Percentiles rank a stretch among this genome's conserved stretches.
Evolutionary conservation across 148 eudicot genomes (phyloP).

Genomic region (Rhododendron williamsianum): DNA sequence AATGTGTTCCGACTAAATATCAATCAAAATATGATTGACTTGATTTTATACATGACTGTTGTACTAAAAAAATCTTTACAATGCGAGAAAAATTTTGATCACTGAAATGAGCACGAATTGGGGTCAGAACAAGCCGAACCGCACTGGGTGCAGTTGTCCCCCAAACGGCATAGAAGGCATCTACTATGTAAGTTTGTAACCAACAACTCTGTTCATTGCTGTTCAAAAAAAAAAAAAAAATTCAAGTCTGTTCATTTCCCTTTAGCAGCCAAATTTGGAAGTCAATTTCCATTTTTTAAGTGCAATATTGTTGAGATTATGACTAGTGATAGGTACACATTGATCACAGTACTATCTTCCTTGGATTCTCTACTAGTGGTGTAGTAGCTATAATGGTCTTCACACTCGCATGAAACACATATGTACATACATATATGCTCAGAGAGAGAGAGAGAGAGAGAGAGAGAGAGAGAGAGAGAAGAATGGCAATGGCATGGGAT

Average conservation of each 20-base stretch:
- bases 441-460: neutral
- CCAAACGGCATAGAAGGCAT: too few relatives aligned
- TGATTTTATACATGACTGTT: too few relatives aligned
- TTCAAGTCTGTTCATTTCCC: neutral
- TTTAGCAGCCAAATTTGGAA: neutral
- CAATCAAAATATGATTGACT: too few relatives aligned
- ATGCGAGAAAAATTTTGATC: too few relatives aligned
- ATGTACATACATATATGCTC: constrained; percentile 23
- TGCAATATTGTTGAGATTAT: neutral
- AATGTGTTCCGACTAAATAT: too few relatives aligned
- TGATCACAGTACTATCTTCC: neutral
- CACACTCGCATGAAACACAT: constrained; percentile 30
- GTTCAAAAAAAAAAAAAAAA: too few relatives aligned
- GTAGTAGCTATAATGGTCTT: neutral
- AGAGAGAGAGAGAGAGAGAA: neutral
- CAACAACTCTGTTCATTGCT: neutral
- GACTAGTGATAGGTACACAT: neutral
- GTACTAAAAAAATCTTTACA: too few relatives aligned
- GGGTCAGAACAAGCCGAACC: too few relatives aligned
- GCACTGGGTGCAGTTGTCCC: too few relatives aligned
- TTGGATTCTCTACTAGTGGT: neutral
- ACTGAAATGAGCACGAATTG: too few relatives aligned
- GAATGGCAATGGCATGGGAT: neutral
- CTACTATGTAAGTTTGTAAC: neutral
- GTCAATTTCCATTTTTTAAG: neutral